Percentiles rank a stretch among this genome's conserved stretches.
phyloP scores from a whole-genome alignment of 768 basidiomycete species.

The Lactarius vividus region DNA sequence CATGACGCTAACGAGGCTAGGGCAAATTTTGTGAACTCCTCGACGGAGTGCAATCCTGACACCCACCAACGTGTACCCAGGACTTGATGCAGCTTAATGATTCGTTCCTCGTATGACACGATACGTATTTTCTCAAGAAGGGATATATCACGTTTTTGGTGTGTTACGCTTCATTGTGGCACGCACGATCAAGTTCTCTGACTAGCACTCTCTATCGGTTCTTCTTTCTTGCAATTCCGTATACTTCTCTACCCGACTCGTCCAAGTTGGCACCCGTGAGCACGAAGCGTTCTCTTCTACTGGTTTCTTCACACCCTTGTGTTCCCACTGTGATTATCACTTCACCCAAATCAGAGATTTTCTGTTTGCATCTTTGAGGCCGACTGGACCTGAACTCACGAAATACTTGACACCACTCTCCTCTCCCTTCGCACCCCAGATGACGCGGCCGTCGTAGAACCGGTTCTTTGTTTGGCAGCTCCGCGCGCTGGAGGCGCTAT shows the following conservation, averaged over 20 bases:
- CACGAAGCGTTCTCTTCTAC: too few relatives aligned
- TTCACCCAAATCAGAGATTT: too few relatives aligned
- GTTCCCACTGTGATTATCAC: too few relatives aligned
- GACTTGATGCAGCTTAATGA: background rate
- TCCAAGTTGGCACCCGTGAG: conserved; percentile 1
- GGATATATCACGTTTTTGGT: conserved; percentile 25
- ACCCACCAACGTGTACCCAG: background rate
- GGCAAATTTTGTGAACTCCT: background rate
- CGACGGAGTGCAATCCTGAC: background rate
- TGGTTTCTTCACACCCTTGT: too few relatives aligned
- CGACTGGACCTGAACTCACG: background rate
- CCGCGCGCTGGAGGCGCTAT: too few relatives aligned
- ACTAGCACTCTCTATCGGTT: conserved; percentile 1
- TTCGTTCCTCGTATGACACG: conserved; percentile 14
- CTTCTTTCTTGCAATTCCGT: conserved; percentile 18
- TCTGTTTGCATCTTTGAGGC: background rate
- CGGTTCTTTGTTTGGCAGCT: background rate
- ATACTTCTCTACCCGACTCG: conserved; percentile 16
- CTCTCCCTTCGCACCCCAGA: background rate
- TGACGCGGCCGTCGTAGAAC: background rate
- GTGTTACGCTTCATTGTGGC: background rate
- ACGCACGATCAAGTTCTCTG: background rate
- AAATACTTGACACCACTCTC: background rate
- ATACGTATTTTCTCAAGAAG: conserved; percentile 18
- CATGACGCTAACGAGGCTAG: background rate